A percentile compares a stretch with the other conserved stretches of the same genome.
Conservation (phyloP, 306 rosid species). For the Chamaecrista fasciculata region DNA sequence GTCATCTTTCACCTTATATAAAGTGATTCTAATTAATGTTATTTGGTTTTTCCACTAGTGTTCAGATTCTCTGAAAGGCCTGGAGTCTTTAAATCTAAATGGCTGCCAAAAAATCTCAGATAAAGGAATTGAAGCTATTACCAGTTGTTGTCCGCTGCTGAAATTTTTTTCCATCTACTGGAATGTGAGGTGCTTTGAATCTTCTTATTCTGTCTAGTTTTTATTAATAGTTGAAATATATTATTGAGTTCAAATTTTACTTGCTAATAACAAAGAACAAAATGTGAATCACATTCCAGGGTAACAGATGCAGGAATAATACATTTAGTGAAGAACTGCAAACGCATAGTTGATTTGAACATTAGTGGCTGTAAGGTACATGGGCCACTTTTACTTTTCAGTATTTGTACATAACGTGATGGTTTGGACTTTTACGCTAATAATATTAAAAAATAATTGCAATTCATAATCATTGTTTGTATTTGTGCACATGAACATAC, state of each 20-base stretch:
- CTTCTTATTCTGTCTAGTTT: conserved; percentile 8
- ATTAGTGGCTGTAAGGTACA: conserved; percentile 91
- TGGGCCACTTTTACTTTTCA: background rate
- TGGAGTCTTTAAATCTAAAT: conserved; percentile 75
- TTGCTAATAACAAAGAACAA: conserved; percentile 18
- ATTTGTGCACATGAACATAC: background rate
- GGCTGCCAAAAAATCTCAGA: conserved; percentile 89
- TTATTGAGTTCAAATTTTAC: conserved; percentile 12
- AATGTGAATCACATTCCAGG: conserved; percentile 46
- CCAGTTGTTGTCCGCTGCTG: conserved; percentile 59
- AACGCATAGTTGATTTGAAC: conserved; percentile 59
- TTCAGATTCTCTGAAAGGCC: conserved; percentile 56
- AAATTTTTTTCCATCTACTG: conserved; percentile 68
- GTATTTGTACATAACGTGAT: background rate
- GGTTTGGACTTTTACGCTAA: conserved; percentile 5
- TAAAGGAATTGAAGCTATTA: conserved; percentile 68
- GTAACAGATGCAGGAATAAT: conserved; percentile 53
- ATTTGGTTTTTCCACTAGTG: conserved; percentile 46
- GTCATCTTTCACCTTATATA: background rate
- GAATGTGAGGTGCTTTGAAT: conserved; percentile 70
- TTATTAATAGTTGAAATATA: conserved; percentile 3
- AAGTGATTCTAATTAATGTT: conserved; percentile 18
- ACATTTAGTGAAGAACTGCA: conserved; percentile 61
- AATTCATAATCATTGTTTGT: background rate
- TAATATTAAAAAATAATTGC: background rate